phyloP scores from a whole-genome alignment of 225 moss, liverwort and hornwort species.

The Antitrichia curtipendula region DNA sequence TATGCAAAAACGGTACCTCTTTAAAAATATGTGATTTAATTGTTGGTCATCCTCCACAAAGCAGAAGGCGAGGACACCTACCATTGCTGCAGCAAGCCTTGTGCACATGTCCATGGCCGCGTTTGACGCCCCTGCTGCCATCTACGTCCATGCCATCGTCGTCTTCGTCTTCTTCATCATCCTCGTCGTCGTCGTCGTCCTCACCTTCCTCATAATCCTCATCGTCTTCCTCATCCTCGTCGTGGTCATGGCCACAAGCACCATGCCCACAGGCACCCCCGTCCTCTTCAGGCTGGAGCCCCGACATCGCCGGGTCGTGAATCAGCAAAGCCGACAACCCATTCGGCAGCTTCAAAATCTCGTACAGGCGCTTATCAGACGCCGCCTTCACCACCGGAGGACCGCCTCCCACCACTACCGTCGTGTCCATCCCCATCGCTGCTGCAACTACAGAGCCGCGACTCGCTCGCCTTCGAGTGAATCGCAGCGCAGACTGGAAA shows the following conservation, averaged over 20 bases:
- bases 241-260: background rate
- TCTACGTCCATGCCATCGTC: slow-evolving; percentile 36
- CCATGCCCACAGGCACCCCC: background rate
- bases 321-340: slow-evolving; percentile 67
- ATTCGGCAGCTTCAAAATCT: slow-evolving; percentile 57
- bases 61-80: background rate
- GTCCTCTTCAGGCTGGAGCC: slow-evolving; percentile 3
- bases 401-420: slow-evolving; percentile 4
- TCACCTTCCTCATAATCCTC: slow-evolving; percentile 12
- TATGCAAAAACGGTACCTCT: background rate
- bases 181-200: slow-evolving; percentile 2
- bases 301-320: slow-evolving; percentile 68
- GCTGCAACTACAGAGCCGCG: background rate
- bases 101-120: slow-evolving; percentile 15
- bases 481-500: background rate
- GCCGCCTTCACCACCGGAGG: slow-evolving; percentile 56
- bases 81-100: slow-evolving; percentile 32
- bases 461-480: background rate
- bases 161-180: slow-evolving; percentile 6
- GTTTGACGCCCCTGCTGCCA: slow-evolving; percentile 14
- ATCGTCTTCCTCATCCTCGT: slow-evolving; percentile 1
- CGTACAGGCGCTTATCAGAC: slow-evolving; percentile 60
- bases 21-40: too few relatives aligned
- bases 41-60: background rate
- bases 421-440: slow-evolving; percentile 42